Evolutionary conservation across 1,139 yeast genomes (phyloP).

Genomic region (Hansenula lynferdii): DNA sequence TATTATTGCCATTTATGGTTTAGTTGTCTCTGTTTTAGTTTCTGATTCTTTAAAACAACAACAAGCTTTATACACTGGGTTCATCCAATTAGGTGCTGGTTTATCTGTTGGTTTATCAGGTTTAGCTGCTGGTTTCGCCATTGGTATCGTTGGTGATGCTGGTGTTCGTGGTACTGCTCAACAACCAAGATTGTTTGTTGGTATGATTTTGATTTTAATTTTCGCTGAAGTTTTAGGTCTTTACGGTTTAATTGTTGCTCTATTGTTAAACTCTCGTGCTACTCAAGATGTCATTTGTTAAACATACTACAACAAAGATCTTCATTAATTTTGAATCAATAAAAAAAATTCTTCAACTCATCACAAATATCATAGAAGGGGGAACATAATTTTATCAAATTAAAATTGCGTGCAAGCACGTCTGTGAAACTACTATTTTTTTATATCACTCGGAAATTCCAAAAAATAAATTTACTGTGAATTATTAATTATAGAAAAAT

Average conservation of each 20-base stretch:
- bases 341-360: too few species aligned
- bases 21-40: constrained; percentile 94
- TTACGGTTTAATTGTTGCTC: constrained; percentile 96
- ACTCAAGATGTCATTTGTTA: constrained; percentile 85
- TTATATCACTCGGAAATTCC: not conserved
- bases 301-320: too few species aligned
- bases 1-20: constrained; percentile 98
- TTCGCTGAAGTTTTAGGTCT: constrained; percentile 98
- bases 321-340: too few species aligned
- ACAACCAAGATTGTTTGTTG: constrained; percentile 96
- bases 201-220: constrained; percentile 95
- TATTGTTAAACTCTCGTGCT: constrained; percentile 95
- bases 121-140: constrained; percentile 96
- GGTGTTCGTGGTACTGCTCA: constrained; percentile 97
- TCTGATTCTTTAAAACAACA: constrained; percentile 85
- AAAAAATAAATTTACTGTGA: not conserved
- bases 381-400: too few species aligned
- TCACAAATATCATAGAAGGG: too few species aligned
- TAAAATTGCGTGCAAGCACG: too few species aligned
- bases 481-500: not conserved
- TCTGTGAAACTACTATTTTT: too few species aligned
- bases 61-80: constrained; percentile 95
- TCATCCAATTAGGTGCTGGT: constrained; percentile 98
- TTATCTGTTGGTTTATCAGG: constrained; percentile 96
- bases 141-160: constrained; percentile 98